Conservation (phyloP, 139 green algal genomes). For the Eudorina sp. region DNA sequence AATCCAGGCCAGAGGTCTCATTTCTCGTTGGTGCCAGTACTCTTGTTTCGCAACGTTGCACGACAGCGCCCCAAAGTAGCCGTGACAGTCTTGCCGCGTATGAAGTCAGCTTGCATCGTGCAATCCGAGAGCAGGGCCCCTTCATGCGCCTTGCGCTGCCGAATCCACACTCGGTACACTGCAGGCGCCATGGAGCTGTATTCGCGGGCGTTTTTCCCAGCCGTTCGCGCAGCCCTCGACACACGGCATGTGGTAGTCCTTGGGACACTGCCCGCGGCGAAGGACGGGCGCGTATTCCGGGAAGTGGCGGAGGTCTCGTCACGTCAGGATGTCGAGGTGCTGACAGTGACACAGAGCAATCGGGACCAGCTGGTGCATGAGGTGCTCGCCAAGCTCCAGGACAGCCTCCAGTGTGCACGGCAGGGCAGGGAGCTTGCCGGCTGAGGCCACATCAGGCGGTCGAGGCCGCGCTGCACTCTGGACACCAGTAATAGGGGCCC, state of each 20-base stretch:
- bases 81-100: too few species aligned
- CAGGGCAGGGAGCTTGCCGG: not conserved
- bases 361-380: slow-evolving; percentile 36
- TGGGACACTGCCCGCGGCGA: slow-evolving; percentile 48
- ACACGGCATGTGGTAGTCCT: slow-evolving; percentile 36
- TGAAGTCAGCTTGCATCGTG: too few species aligned
- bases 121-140: too few species aligned
- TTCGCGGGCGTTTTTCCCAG: slow-evolving; percentile 48
- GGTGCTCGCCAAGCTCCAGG: not conserved
- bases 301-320: slow-evolving; percentile 54
- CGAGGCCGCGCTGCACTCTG: too few species aligned
- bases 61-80: too few species aligned
- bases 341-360: slow-evolving; percentile 48
- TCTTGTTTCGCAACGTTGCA: too few species aligned
- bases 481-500: too few species aligned
- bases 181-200: slow-evolving; percentile 67
- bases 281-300: not conserved
- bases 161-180: not conserved
- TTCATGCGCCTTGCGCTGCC: too few species aligned
- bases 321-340: slow-evolving; percentile 50
- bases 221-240: slow-evolving; percentile 47
- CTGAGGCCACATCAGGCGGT: too few species aligned
- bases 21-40: too few species aligned
- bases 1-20: too few species aligned
- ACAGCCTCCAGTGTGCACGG: not conserved